Evolutionary conservation across 192 early-diverging fungal species (phyloP).

Genomic region (Ramicandelaber brevisporus): DNA sequence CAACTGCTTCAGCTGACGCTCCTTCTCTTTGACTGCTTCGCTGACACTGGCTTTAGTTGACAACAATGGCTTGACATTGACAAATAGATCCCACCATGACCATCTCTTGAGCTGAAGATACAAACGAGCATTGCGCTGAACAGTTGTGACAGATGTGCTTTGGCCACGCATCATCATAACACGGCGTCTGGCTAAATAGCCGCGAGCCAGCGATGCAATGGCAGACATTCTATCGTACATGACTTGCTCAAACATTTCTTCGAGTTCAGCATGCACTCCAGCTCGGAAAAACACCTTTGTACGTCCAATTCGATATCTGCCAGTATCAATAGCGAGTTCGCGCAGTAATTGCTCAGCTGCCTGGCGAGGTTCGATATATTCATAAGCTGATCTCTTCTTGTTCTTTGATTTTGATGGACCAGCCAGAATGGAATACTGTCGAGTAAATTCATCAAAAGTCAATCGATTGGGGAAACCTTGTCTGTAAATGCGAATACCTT

Average conservation of each 20-base stretch:
- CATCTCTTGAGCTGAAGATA: conserved; percentile 76
- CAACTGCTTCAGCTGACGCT: conserved; percentile 41
- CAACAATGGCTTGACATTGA: conserved; percentile 71
- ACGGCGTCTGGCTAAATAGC: conserved; percentile 45
- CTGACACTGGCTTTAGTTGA: conserved; percentile 57
- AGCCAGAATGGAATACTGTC: conserved; percentile 78
- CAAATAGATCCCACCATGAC: conserved; percentile 91
- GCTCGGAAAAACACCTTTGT: conserved; percentile 95
- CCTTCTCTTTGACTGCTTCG: conserved; percentile 49
- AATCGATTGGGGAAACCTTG: conserved; percentile 88
- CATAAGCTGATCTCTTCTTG: too few species aligned
- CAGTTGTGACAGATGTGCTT: conserved; percentile 69
- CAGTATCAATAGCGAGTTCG: conserved; percentile 41
- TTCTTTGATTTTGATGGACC: conserved; percentile 47
- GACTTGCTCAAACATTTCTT: conserved; percentile 68
- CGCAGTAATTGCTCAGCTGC: conserved; percentile 60
- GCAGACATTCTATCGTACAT: conserved; percentile 56
- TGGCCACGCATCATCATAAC: conserved; percentile 43
- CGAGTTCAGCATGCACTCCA: conserved; percentile 81
- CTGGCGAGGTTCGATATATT: conserved; percentile 74
- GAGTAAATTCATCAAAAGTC: conserved; percentile 75
- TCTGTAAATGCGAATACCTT: conserved; percentile 88
- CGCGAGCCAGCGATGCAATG: conserved; percentile 72
- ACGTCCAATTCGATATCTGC: conserved; percentile 67
- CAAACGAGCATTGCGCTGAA: conserved; percentile 81